Percentiles rank a stretch among this genome's conserved stretches.
phyloP scores from a whole-genome alignment of 306 rosid species.

The Aeschynomene evenia region DNA sequence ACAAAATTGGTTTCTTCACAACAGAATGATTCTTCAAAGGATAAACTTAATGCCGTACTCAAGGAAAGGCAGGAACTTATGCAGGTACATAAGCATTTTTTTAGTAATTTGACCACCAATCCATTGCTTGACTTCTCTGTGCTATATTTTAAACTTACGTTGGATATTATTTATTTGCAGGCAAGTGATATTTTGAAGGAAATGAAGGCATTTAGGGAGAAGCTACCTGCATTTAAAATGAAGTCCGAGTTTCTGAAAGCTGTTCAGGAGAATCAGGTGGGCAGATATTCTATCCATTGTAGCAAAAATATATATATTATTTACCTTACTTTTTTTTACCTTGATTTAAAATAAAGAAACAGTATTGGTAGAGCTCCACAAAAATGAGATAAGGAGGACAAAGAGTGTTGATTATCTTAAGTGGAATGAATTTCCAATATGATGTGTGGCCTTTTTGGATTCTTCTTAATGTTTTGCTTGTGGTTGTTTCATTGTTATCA shows the following conservation, averaged over 20 bases:
- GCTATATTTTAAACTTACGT: constrained; percentile 19
- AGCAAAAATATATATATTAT: neutral
- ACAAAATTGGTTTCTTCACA: constrained; percentile 33
- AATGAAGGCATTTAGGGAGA: constrained; percentile 76
- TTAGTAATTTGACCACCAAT: constrained; percentile 12
- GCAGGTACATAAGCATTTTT: constrained; percentile 51
- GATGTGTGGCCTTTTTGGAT: constrained; percentile 19
- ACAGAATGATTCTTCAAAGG: constrained; percentile 52
- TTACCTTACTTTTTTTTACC: neutral
- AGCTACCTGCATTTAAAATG: constrained; percentile 84
- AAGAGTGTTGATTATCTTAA: constrained; percentile 4
- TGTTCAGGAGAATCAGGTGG: constrained; percentile 82
- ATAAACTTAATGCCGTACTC: constrained; percentile 63
- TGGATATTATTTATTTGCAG: constrained; percentile 43
- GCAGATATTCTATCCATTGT: constrained; percentile 16
- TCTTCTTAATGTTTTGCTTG: constrained; percentile 6
- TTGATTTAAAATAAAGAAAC: constrained; percentile 7
- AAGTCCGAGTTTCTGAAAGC: constrained; percentile 77
- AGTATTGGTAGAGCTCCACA: constrained; percentile 16
- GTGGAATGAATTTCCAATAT: constrained; percentile 17
- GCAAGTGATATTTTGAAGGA: constrained; percentile 54
- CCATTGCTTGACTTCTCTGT: constrained; percentile 15
- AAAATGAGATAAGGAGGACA: constrained; percentile 14
- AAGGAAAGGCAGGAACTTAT: constrained; percentile 67
- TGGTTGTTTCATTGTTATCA: constrained; percentile 5